phyloP scores from a whole-genome alignment of 305 asterid genomes.

The Rubia tinctorum region DNA sequence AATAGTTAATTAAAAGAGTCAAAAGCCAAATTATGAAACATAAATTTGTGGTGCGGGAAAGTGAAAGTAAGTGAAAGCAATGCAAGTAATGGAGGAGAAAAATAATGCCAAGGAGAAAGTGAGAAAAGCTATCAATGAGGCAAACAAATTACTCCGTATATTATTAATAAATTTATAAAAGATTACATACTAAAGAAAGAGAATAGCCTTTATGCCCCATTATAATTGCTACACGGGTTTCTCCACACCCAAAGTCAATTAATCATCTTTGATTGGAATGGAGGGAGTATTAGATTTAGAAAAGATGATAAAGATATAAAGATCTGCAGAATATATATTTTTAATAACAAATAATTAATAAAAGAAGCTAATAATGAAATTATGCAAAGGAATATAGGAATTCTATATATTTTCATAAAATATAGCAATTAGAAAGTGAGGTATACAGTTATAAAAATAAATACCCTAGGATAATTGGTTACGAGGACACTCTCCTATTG shows the following conservation, averaged over 20 bases:
- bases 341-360: too few species aligned
- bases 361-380: background rate
- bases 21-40: background rate
- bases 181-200: background rate
- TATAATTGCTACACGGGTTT: background rate
- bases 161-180: too few species aligned
- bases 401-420: background rate
- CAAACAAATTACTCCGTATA: background rate
- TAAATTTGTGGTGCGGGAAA: background rate
- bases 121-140: background rate
- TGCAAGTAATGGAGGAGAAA: background rate
- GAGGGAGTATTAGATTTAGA: background rate
- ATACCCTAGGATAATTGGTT: too few species aligned
- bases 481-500: too few species aligned
- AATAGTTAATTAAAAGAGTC: background rate
- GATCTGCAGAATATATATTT: too few species aligned
- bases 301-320: background rate
- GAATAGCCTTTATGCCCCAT: background rate
- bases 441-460: too few species aligned
- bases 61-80: background rate
- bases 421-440: background rate
- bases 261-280: background rate
- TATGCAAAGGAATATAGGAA: background rate
- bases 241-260: background rate
- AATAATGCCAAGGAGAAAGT: background rate